phyloP scores from a whole-genome alignment of 2,329 filamentous ascomycete species.

The Leptographium flavum region DNA sequence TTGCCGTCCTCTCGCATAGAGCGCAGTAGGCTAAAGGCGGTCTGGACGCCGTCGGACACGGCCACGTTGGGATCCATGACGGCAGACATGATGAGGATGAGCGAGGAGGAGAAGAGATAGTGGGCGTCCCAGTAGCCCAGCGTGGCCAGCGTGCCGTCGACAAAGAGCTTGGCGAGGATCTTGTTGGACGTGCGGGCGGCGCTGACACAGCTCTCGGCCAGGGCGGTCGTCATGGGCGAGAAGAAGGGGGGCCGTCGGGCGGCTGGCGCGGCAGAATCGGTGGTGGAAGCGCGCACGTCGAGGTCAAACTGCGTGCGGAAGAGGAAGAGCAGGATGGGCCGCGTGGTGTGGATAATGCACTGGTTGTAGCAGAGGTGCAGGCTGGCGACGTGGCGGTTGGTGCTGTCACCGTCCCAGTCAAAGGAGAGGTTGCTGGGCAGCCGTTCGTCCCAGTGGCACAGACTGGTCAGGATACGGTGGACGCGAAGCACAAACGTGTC shows the following conservation, averaged over 20 bases:
- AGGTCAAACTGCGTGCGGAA: background rate
- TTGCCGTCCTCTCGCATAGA: slow-evolving; percentile 17
- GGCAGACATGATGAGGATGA: slow-evolving; percentile 14
- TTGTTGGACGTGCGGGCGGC: slow-evolving; percentile 14
- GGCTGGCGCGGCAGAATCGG: no score
- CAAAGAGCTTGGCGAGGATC: slow-evolving; percentile 14
- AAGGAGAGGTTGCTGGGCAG: background rate
- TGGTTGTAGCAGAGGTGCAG: slow-evolving; percentile 3
- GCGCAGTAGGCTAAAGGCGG: slow-evolving; percentile 12
- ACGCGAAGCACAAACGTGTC: slow-evolving; percentile 1
- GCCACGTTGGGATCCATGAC: slow-evolving; percentile 11
- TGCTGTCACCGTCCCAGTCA: no score
- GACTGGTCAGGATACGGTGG: background rate
- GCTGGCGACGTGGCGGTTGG: background rate
- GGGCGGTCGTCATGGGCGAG: slow-evolving; percentile 15
- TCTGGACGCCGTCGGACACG: slow-evolving; percentile 12
- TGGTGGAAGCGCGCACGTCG: background rate
- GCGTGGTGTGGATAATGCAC: slow-evolving; percentile 2
- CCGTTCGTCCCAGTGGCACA: slow-evolving; percentile 7
- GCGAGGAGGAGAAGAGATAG: slow-evolving; percentile 15
- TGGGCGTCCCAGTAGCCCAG: slow-evolving; percentile 17
- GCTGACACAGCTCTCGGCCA: slow-evolving; percentile 17
- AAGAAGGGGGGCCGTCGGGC: background rate
- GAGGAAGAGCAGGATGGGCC: slow-evolving; percentile 1
- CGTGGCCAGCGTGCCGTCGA: slow-evolving; percentile 14